Percentiles rank a stretch among this genome's conserved stretches.
Evolutionary conservation across 1,139 yeast genomes (phyloP).

Genomic region (Lodderomyces margitis): DNA sequence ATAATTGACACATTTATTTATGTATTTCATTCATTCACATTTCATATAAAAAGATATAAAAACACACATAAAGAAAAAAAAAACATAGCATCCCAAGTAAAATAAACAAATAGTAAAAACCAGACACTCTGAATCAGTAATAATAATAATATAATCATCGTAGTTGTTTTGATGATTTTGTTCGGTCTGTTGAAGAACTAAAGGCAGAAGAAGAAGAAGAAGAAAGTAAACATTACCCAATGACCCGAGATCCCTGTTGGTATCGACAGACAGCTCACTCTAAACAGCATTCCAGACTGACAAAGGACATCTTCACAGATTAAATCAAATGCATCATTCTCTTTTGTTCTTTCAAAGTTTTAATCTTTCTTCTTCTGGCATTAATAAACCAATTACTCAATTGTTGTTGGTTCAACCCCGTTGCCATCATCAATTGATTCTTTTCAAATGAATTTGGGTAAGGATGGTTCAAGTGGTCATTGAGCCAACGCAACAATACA

Average conservation of each 20-base stretch:
- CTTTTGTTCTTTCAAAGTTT: constrained; percentile 42
- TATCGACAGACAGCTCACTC: too few species aligned
- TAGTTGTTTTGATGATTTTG: neutral
- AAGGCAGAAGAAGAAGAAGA: neutral
- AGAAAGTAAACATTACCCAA: neutral
- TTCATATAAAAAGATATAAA: too few species aligned
- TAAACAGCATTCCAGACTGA: too few species aligned
- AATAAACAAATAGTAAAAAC: too few species aligned
- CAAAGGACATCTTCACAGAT: too few species aligned
- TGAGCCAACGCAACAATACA: constrained; percentile 78
- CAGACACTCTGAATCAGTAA: too few species aligned
- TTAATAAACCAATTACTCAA: constrained; percentile 96
- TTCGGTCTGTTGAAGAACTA: neutral
- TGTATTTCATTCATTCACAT: too few species aligned
- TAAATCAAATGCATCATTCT: constrained; percentile 20
- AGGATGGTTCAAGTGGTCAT: constrained; percentile 84
- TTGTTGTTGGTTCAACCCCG: constrained; percentile 90
- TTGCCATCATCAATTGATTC: constrained; percentile 69
- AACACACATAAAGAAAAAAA: too few species aligned
- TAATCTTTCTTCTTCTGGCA: constrained; percentile 84
- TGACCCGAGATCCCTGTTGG: too few species aligned
- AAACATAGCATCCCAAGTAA: too few species aligned
- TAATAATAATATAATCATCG: too few species aligned
- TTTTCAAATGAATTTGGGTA: constrained; percentile 93
- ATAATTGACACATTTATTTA: too few species aligned